Conservation (phyloP, 805 yeast species). For the Myxozyma melibiosi region DNA sequence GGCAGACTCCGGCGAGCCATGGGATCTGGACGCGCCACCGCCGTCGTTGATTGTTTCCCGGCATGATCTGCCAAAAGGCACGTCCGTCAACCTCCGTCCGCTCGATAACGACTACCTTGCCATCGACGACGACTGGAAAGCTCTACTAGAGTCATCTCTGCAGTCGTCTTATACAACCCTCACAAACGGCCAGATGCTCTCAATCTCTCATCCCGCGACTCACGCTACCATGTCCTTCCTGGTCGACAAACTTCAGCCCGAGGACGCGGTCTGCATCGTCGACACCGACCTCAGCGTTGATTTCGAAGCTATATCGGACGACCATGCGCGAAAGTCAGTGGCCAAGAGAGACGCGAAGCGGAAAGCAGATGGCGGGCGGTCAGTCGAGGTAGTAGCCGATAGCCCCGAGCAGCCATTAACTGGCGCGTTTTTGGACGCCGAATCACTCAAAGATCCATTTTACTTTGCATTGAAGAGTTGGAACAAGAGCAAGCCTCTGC, state of each 20-base stretch:
- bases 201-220: constrained; percentile 40
- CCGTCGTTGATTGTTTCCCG: constrained; percentile 1
- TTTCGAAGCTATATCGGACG: constrained; percentile 47
- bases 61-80: constrained; percentile 50
- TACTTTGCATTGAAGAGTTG: constrained; percentile 37
- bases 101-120: constrained; percentile 39
- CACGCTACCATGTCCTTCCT: constrained; percentile 34
- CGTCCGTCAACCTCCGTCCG: constrained; percentile 50
- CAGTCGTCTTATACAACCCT: constrained; percentile 55
- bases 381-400: background rate
- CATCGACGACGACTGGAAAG: constrained; percentile 54
- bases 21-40: constrained; percentile 5
- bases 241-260: constrained; percentile 47
- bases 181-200: constrained; percentile 46
- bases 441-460: constrained; percentile 1
- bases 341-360: constrained; percentile 32
- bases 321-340: constrained; percentile 47
- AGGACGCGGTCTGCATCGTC: constrained; percentile 53
- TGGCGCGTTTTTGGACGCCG: constrained; percentile 4
- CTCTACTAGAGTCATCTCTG: constrained; percentile 54
- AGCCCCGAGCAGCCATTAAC: constrained; percentile 24
- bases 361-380: constrained; percentile 2
- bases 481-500: constrained; percentile 34
- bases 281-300: constrained; percentile 58
- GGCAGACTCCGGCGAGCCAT: background rate